Conservation (phyloP, 441 rosid genomes). For the Theobroma grandiflorum region DNA sequence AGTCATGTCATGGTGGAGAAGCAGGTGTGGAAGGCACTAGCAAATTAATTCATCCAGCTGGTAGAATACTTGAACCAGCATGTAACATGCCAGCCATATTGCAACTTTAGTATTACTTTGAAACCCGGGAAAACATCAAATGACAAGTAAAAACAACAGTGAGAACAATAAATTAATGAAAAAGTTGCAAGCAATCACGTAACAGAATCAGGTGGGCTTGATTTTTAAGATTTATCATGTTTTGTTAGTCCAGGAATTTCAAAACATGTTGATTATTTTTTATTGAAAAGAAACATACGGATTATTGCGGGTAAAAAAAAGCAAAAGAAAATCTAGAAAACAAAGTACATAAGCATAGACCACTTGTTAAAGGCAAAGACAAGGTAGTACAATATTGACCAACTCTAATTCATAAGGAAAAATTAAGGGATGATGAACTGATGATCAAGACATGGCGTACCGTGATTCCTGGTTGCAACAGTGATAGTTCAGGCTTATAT, state of each 20-base stretch:
- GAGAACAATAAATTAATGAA: neutral
- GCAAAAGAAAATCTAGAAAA: neutral
- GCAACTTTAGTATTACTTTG: neutral
- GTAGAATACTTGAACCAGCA: conserved; percentile 16
- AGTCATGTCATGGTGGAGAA: conserved; percentile 23
- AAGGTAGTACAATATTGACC: conserved; percentile 46
- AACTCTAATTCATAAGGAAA: neutral
- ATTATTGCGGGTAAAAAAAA: neutral
- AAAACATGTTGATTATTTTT: neutral
- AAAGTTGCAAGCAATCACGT: neutral
- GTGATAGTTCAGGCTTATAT: neutral
- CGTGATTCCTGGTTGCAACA: conserved; percentile 16
- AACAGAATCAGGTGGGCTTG: conserved; percentile 1
- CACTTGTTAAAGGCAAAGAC: conserved; percentile 15
- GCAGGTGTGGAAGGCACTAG: conserved; percentile 28
- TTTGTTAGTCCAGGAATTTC: conserved; percentile 12
- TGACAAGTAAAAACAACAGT: conserved; percentile 3
- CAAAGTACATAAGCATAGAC: neutral
- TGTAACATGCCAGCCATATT: conserved; percentile 22
- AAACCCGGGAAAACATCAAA: neutral
- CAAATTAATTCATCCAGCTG: conserved; percentile 27
- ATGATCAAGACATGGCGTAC: neutral
- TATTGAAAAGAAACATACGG: neutral
- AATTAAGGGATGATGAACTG: neutral
- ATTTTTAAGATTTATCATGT: neutral